A percentile compares a stretch with the other conserved stretches of the same genome.
Evolutionary conservation across 257 asterid genomes (phyloP).

Genomic region (Nicotiana obtusifolia): DNA sequence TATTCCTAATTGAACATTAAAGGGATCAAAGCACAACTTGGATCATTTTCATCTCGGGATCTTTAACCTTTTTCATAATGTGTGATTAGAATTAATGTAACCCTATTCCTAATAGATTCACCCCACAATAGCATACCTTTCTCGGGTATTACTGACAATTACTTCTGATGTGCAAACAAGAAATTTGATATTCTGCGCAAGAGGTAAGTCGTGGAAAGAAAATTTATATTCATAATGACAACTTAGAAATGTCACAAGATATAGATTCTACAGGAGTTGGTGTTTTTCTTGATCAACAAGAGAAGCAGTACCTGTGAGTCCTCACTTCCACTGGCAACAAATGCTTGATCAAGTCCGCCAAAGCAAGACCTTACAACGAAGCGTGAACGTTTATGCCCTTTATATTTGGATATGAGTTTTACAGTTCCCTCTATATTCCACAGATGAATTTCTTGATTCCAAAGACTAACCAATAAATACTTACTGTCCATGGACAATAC

Average conservation of each 20-base stretch:
- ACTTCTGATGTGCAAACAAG: neutral
- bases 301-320: slow-evolving; percentile 66
- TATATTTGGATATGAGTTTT: slow-evolving; percentile 58
- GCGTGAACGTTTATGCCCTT: slow-evolving; percentile 83
- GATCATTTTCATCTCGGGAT: neutral
- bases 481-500: slow-evolving; percentile 66
- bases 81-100: neutral
- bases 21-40: neutral
- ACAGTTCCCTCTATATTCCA: slow-evolving; percentile 67
- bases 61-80: too few relatives aligned
- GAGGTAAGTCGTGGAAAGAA: neutral
- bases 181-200: neutral
- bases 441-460: slow-evolving; percentile 76
- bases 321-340: slow-evolving; percentile 93
- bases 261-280: neutral
- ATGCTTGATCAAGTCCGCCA: slow-evolving; percentile 79
- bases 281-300: slow-evolving; percentile 5
- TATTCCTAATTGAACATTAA: neutral
- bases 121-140: neutral
- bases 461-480: slow-evolving; percentile 66
- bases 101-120: neutral
- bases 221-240: neutral
- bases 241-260: neutral
- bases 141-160: neutral
- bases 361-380: slow-evolving; percentile 80